Conservation (phyloP, 371 early-diverging fungal species). For the Nematocida parisii region DNA sequence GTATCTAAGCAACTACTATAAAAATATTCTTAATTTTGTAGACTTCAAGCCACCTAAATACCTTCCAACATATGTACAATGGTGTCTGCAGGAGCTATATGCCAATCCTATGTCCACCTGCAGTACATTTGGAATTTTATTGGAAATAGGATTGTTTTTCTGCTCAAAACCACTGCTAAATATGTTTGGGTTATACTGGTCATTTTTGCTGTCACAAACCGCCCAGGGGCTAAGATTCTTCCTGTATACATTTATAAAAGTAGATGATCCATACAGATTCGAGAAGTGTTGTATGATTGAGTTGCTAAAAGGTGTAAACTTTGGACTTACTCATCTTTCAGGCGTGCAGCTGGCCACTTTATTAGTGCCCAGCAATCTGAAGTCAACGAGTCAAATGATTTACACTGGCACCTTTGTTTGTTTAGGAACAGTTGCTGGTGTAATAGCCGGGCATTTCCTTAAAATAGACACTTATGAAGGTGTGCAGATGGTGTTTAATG, state of each 20-base stretch:
- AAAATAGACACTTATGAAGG: constrained; percentile 24
- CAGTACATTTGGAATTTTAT: constrained; percentile 67
- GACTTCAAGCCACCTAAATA: constrained; percentile 44
- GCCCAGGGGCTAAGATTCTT: constrained; percentile 65
- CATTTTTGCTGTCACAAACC: constrained; percentile 69
- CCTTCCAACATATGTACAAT: constrained; percentile 49
- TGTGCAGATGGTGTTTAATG: constrained; percentile 35
- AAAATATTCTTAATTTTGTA: constrained; percentile 63
- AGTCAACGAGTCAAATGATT: constrained; percentile 70
- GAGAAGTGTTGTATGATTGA: constrained; percentile 66
- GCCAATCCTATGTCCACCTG: constrained; percentile 65
- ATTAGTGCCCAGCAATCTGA: constrained; percentile 68
- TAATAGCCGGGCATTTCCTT: constrained; percentile 57
- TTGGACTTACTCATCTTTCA: constrained; percentile 69
- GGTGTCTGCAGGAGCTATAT: constrained; percentile 52
- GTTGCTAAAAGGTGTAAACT: constrained; percentile 70
- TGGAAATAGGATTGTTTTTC: constrained; percentile 69
- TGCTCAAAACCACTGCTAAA: constrained; percentile 54
- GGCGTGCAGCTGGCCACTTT: constrained; percentile 68
- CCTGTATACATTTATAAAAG: constrained; percentile 59
- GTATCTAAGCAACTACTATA: constrained; percentile 66
- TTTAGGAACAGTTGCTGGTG: constrained; percentile 65
- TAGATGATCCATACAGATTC: constrained; percentile 56
- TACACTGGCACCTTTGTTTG: constrained; percentile 69
- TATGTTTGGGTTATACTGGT: constrained; percentile 68